Evolutionary conservation across 2,329 filamentous ascomycete species (phyloP).

Genomic region (Nigrospora osmanthi): DNA sequence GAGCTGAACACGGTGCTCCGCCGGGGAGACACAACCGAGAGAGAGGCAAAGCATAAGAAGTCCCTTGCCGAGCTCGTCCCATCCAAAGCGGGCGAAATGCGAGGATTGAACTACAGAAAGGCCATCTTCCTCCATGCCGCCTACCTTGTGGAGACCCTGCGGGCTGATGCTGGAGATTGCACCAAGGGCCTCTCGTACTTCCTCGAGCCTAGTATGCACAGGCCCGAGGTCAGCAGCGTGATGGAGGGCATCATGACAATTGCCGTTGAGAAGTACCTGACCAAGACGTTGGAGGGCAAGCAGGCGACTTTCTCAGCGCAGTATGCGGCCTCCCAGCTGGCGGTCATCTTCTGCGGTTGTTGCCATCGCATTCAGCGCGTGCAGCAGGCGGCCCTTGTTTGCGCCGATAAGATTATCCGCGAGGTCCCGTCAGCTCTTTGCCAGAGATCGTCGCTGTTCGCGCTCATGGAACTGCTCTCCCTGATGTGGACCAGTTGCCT

Average conservation of each 20-base stretch:
- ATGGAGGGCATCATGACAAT: constrained; percentile 59
- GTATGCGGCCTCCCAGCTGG: constrained; percentile 83
- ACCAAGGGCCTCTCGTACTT: constrained; percentile 89
- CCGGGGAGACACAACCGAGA: constrained; percentile 73
- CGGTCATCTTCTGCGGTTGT: constrained; percentile 76
- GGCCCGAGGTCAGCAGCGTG: constrained; percentile 52
- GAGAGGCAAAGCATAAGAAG: constrained; percentile 74
- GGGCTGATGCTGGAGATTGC: constrained; percentile 81
- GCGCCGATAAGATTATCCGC: constrained; percentile 77
- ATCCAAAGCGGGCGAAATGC: constrained; percentile 69
- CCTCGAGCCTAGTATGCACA: constrained; percentile 77
- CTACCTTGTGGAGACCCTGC: constrained; percentile 79
- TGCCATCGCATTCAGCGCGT: constrained; percentile 91
- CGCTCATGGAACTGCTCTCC: constrained; percentile 81
- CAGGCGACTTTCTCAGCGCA: constrained; percentile 80
- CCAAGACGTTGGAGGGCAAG: constrained; percentile 62
- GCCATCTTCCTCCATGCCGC: constrained; percentile 88
- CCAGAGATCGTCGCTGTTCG: constrained; percentile 84
- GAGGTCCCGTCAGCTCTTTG: constrained; percentile 86
- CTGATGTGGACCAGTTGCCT: constrained; percentile 94
- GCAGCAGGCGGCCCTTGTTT: constrained; percentile 75
- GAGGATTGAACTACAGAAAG: constrained; percentile 77
- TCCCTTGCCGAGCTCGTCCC: constrained; percentile 68
- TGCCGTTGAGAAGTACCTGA: constrained; percentile 72
- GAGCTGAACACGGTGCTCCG: constrained; percentile 91